Conservation (phyloP, 1,284 basidiomycete species). For the Cutaneotrichosporon mucoides region DNA sequence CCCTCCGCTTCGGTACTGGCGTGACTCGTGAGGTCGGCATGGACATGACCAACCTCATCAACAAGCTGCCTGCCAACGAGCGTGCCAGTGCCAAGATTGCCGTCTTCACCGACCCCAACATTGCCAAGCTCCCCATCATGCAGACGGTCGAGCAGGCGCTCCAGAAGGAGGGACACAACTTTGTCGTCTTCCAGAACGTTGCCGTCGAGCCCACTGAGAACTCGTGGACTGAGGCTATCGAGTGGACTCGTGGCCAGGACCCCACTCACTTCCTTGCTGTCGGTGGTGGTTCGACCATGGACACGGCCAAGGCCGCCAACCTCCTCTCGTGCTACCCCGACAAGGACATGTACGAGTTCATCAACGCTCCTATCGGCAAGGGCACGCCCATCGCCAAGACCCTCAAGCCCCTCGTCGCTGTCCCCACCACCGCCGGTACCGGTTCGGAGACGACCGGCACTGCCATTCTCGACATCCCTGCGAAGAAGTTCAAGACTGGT, state of each 20-base stretch:
- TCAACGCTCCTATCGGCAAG: conserved; percentile 93
- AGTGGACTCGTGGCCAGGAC: conserved; percentile 77
- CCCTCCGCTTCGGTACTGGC: conserved; percentile 83
- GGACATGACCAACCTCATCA: conserved; percentile 38
- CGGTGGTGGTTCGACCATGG: conserved; percentile 92
- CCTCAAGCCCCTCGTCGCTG: conserved; percentile 81
- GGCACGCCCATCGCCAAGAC: conserved; percentile 74
- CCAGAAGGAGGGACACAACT: conserved; percentile 51
- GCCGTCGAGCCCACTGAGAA: conserved; percentile 89
- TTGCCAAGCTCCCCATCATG: conserved; percentile 77
- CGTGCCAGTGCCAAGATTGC: conserved; percentile 62
- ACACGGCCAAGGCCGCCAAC: conserved; percentile 92
- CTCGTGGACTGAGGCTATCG: conserved; percentile 64
- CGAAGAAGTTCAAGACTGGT: conserved; percentile 89
- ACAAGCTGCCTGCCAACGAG: conserved; percentile 29
- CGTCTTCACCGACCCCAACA: conserved; percentile 86
- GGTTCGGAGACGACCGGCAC: conserved; percentile 98
- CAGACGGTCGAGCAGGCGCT: conserved; percentile 55
- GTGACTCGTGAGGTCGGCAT: conserved; percentile 82
- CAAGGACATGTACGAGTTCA: conserved; percentile 87
- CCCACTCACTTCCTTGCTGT: conserved; percentile 94
- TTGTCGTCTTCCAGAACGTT: conserved; percentile 78
- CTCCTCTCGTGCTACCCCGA: conserved; percentile 77
- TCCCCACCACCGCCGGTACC: conserved; percentile 93
- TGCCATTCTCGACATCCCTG: conserved; percentile 81